Conservation (phyloP, 1,284 basidiomycete species). For the Taiwanofungus camphoratus region DNA sequence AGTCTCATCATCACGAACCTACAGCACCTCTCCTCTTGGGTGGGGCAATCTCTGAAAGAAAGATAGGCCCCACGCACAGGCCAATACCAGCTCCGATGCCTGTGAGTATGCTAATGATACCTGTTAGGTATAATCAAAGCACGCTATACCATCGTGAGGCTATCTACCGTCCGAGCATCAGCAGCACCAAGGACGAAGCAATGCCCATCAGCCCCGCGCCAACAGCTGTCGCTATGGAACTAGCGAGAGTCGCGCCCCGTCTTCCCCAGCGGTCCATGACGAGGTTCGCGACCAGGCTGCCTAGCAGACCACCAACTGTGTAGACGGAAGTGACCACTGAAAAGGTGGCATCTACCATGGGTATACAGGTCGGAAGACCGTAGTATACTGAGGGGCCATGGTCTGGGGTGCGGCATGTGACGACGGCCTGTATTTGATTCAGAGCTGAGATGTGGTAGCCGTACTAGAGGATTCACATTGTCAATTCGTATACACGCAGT, state of each 20-base stretch:
- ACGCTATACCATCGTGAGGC: neutral
- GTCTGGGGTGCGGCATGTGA: slow-evolving; percentile 52
- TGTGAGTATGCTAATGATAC: slow-evolving; percentile 54
- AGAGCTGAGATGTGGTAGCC: slow-evolving; percentile 84
- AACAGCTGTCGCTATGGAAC: slow-evolving; percentile 49
- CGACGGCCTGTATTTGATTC: slow-evolving; percentile 77
- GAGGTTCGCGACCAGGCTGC: slow-evolving; percentile 66
- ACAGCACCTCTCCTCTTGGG: slow-evolving; percentile 67
- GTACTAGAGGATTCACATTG: slow-evolving; percentile 40
- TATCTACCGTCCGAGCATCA: slow-evolving; percentile 64
- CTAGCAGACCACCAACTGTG: slow-evolving; percentile 83
- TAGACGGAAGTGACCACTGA: slow-evolving; percentile 80
- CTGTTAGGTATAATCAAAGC: slow-evolving; percentile 2
- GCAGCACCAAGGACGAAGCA: slow-evolving; percentile 48
- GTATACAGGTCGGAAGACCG: slow-evolving; percentile 63
- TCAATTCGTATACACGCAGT: slow-evolving; percentile 7
- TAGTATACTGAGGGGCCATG: slow-evolving; percentile 15
- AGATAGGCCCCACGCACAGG: slow-evolving; percentile 83
- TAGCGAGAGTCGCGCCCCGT: slow-evolving; percentile 55
- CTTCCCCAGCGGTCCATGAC: slow-evolving; percentile 69
- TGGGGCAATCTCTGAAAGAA: slow-evolving; percentile 78
- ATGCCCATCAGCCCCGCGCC: slow-evolving; percentile 66
- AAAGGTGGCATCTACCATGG: slow-evolving; percentile 73
- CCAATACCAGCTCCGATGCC: slow-evolving; percentile 82
- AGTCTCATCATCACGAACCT: slow-evolving; percentile 35